Base-by-base conservation (phyloP, 257 asterid genomes). In the Solanum arcanum region DNA sequence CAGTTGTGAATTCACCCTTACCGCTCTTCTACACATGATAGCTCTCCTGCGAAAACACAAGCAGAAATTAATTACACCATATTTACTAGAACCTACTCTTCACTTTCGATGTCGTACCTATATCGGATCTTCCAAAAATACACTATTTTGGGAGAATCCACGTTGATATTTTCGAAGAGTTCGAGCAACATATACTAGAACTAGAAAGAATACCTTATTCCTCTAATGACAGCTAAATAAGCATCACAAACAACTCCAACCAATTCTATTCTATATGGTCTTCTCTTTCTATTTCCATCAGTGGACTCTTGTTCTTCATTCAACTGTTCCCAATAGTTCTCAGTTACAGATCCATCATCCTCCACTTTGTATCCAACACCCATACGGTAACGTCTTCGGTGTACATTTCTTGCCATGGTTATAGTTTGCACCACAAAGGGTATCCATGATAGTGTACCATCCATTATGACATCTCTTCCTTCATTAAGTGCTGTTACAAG, bases 391-490 rank as follows among this genome's bases (percentile, higher is more conserved):
- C 89, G 89, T 23, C 89, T 86, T 9, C 89, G 75, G 87, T 87
- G 89, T 13, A 87, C 87, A 87, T 87, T 87, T 60, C 89, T 70
- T 70, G 89, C 89, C 89, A 87, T 87, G 39, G 89, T 87, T 73
- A 87, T 72, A 64, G 89, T 87, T 49, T 83, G 89, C 83, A 97
- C 94, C 39, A 97, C 99, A 42, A 97, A 97, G 27, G 99, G 99
- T 87, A 86, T 95, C 99, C 99, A 97, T 5, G 99, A 95, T 4
- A 97, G 91, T 9, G 99, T 97, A 47, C 99, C 99, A 46, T 97
- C 99, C 99, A 97, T 95, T 86, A 97, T 95, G 90, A 97, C 99
- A 62, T 97, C 99, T 1, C 99, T 98, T 11, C 99, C 99, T 87
- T 97, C 99, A 39, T 97, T 97, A 9, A 97, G 90, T 1, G 99